Evolutionary conservation across 495 filamentous ascomycete genomes (phyloP).

Genomic region (Schizothecium vesticola): DNA sequence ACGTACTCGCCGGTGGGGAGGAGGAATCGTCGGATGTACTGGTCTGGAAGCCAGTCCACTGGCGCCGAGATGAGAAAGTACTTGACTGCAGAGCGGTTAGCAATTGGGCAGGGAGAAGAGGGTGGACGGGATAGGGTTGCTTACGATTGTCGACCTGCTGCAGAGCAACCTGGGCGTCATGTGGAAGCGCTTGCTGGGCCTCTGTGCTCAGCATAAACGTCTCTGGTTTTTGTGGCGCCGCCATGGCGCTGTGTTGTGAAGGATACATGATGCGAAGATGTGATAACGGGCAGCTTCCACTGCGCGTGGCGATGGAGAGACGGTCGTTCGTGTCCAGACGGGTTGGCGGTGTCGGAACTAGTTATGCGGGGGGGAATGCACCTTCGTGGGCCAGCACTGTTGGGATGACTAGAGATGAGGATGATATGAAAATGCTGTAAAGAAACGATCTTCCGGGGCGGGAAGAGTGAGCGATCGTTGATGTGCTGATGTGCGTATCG

Average conservation of each 20-base stretch:
- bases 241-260: slow-evolving; percentile 48
- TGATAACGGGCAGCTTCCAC: slow-evolving; percentile 13
- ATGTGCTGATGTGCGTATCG: background rate
- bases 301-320: slow-evolving; percentile 6
- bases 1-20: slow-evolving; percentile 97
- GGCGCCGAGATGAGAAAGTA: slow-evolving; percentile 99
- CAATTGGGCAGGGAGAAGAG: slow-evolving; percentile 13
- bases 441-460: background rate
- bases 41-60: slow-evolving; percentile 94
- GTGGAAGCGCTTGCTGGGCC: slow-evolving; percentile 90
- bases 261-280: slow-evolving; percentile 39
- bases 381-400: slow-evolving; percentile 7
- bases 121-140: slow-evolving; percentile 30
- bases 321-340: slow-evolving; percentile 2
- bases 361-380: background rate
- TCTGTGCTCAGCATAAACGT: slow-evolving; percentile 97
- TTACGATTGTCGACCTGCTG: slow-evolving; percentile 97
- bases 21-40: slow-evolving; percentile 92
- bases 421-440: slow-evolving; percentile 1
- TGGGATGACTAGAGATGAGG: background rate
- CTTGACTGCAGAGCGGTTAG: slow-evolving; percentile 62
- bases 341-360: background rate
- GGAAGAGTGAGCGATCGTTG: slow-evolving; percentile 16
- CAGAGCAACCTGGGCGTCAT: slow-evolving; percentile 93
- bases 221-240: slow-evolving; percentile 76